Evolutionary conservation across 1,139 yeast species (phyloP).

Genomic region (Debaryomycetaceae sp.): DNA sequence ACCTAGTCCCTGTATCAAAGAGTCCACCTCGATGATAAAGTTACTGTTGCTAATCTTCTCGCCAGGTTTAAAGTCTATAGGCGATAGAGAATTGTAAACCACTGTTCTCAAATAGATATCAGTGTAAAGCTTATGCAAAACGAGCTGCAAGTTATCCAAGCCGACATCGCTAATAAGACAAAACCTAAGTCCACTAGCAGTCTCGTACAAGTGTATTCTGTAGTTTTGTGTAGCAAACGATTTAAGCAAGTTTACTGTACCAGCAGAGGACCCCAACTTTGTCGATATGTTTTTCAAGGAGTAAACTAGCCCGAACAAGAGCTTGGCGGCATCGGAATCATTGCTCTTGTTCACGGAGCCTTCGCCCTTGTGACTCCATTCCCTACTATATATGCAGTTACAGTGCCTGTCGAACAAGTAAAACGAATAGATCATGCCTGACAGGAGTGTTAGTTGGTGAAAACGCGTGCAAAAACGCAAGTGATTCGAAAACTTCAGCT

Average conservation of each 20-base stretch:
- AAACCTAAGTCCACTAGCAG: slow-evolving; percentile 74
- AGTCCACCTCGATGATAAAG: slow-evolving; percentile 45
- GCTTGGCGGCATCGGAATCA: slow-evolving; percentile 64
- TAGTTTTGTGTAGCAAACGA: slow-evolving; percentile 70
- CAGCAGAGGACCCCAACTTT: slow-evolving; percentile 46
- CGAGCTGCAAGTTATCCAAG: slow-evolving; percentile 56
- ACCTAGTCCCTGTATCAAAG: slow-evolving; percentile 26
- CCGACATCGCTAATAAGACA: slow-evolving; percentile 67
- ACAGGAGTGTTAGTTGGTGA: too few relatives aligned
- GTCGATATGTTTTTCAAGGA: slow-evolving; percentile 73
- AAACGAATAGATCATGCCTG: slow-evolving; percentile 63
- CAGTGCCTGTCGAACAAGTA: slow-evolving; percentile 91
- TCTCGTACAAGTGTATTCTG: slow-evolving; percentile 75
- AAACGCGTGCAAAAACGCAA: too few relatives aligned
- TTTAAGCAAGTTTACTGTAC: slow-evolving; percentile 44
- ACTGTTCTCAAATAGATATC: slow-evolving; percentile 65
- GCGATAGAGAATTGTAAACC: slow-evolving; percentile 58
- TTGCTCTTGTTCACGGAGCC: slow-evolving; percentile 55
- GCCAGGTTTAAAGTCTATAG: slow-evolving; percentile 45
- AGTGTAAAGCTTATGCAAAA: slow-evolving; percentile 64
- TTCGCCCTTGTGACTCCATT: slow-evolving; percentile 39
- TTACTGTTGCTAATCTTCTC: slow-evolving; percentile 37
- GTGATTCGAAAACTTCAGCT: too few relatives aligned
- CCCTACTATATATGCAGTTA: slow-evolving; percentile 68
- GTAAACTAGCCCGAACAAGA: slow-evolving; percentile 82